Base-by-base conservation (phyloP, 176 grass and related monocot species). In the Phragmites australis region DNA sequence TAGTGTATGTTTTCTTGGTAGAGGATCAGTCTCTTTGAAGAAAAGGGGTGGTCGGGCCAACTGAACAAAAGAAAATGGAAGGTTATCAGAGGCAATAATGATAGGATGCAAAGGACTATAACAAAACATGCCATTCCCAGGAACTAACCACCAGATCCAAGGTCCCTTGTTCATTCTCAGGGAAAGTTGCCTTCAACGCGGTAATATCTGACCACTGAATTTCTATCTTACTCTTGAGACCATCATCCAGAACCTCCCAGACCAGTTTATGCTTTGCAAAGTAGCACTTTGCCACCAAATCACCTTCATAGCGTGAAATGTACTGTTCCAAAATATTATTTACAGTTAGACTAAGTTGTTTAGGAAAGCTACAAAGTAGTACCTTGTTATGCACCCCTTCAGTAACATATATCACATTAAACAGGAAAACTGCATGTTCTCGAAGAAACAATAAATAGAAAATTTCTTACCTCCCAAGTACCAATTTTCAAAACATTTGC, bases 151-250 rank as follows among this genome's bases (percentile, higher is more conserved):
- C 84, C 37, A 93, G 60, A 79, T 91, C 82, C 52, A 93, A 81
- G 39, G 45, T 87, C 67, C 89, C 91, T 81, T 79, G 77, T 82
- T 76, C 82, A 70, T 90, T 74, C 46, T 90, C 89, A 3, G 47
- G 70, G 81, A 50, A 93, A 52, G 53, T 86, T 77, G 85, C 84
- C 75, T 89, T 93, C 50, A 97, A 45, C 65, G 72, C 78, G 83
- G 53, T 79, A 83, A 97, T 91, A 66, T 93, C 75, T 79, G 89
- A 78, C 91, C 91, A 97, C 43, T 92, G 79, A n/a, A 94, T 82
- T 78, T 97, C 94, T 78, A 94, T 97, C 87, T 97, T 94, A 76
- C 80, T 94, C 85, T 94, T 97, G 13, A 90, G 82, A 59, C 87
- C 84, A 23, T 39, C 82, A 43, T 97, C 80, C 18, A 97, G 65